Base-by-base conservation (phyloP, 306 rosid genomes). In the Senna tora region DNA sequence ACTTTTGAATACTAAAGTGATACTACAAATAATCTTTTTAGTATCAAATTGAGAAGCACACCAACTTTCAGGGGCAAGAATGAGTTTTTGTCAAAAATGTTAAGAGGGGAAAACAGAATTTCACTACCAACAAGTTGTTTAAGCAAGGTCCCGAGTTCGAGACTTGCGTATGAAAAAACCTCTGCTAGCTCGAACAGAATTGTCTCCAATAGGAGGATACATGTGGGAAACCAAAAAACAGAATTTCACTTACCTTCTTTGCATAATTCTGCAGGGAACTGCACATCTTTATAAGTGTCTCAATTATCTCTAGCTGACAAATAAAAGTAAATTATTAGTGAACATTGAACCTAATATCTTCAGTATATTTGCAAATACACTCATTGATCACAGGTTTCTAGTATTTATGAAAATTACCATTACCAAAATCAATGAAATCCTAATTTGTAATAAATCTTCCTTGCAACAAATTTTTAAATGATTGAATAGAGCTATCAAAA, bases 251-350 rank as follows among this genome's bases (percentile, higher is more conserved):
- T 61, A 94, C 98, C 97, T 89, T 84, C 65, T 69, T 78, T 5
- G 67, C 73, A 50, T 76, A 83, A 73, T 85, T 85, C 65, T 85
- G 83, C 78, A 86, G 68, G 7, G 91, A 67, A 81, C 45, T 84
- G 75, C 97, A 94, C 55, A 89, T 86, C 84, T 91, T 89, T 80
- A 89, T 57, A 65, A 94, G 87, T 36, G 85, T 59, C 87, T 91
- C 85, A 52, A 94, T 81, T 64, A 91, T 81, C 71, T 89, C 92
- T 62, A 91, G 52, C 97, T 89, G 87, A 67, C 32, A 85, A 52
- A 47, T 71, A 62, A 21, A 36, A 60, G 68, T 65, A 56, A 56
- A 64, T 43, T 65, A 33, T 83, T 68, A 13, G 9, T 13, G 8
- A 52, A 52, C 21, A 34, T 58, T 59, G 49, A 3, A 9, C 33